phyloP scores from a whole-genome alignment of 1,284 basidiomycete genomes.

The Thecaphora thlaspeos region DNA sequence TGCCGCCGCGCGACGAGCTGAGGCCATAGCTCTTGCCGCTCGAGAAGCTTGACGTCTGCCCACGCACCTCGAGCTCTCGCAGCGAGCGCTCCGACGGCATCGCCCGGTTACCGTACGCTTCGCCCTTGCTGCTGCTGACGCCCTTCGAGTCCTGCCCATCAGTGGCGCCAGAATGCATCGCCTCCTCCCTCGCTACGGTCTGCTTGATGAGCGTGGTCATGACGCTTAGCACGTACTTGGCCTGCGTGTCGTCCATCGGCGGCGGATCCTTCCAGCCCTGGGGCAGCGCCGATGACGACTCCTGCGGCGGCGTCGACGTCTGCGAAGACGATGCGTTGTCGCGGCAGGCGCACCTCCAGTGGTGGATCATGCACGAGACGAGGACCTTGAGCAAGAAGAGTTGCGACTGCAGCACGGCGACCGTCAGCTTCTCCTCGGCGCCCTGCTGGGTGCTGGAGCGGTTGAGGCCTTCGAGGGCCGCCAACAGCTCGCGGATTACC shows the following conservation, averaged over 20 bases:
- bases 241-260: constrained; percentile 78
- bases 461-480: constrained; percentile 41
- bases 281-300: constrained; percentile 9
- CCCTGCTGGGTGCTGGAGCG: constrained; percentile 30
- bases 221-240: constrained; percentile 79
- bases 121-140: constrained; percentile 6
- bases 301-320: background rate
- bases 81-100: constrained; percentile 29
- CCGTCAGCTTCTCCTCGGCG: constrained; percentile 51
- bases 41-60: constrained; percentile 20
- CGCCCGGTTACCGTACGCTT: constrained; percentile 4
- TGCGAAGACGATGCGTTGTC: background rate
- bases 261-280: constrained; percentile 67
- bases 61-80: constrained; percentile 25
- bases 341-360: constrained; percentile 63
- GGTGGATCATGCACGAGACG: constrained; percentile 71
- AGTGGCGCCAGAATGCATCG: background rate
- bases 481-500: constrained; percentile 46
- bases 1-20: constrained; percentile 7
- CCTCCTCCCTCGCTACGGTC: constrained; percentile 47
- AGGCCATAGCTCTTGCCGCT: constrained; percentile 18
- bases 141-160: constrained; percentile 18
- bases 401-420: constrained; percentile 75
- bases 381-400: constrained; percentile 84
- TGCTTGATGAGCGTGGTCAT: constrained; percentile 71